Conservation (phyloP, 257 asterid genomes). For the Nicotiana knightiana region DNA sequence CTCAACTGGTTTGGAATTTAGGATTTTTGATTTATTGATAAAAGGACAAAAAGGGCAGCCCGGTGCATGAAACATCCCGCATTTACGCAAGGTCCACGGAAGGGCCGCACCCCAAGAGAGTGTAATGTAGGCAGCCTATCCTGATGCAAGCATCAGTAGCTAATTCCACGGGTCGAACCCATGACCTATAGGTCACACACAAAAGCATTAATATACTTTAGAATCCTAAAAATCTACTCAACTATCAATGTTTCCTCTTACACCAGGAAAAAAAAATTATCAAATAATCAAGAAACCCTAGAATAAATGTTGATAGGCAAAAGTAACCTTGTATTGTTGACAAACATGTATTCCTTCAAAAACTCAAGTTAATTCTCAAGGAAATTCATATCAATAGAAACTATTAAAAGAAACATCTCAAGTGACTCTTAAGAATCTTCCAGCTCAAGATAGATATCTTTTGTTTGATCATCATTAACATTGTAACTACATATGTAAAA, state of each 20-base stretch:
- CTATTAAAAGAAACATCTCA: neutral
- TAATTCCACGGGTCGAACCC: no score
- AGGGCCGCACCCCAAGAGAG: no score
- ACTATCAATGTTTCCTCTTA: conserved; percentile 1
- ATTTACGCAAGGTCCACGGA: no score
- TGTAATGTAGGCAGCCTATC: no score
- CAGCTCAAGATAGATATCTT: neutral
- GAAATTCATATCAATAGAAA: neutral
- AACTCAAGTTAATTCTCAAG: neutral
- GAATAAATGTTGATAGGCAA: neutral
- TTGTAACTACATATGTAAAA: neutral
- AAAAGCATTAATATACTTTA: neutral
- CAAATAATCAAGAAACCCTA: neutral
- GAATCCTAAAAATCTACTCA: neutral
- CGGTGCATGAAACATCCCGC: no score
- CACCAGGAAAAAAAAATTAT: neutral
- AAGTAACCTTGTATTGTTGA: neutral
- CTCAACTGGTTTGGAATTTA: neutral
- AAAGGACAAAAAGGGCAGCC: no score
- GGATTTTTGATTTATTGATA: neutral
- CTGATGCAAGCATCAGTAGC: no score
- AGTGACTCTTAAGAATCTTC: neutral
- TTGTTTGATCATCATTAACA: neutral
- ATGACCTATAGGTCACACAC: neutral
- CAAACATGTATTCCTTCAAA: neutral